A percentile compares a stretch with the other conserved stretches of the same genome.
Conservation (phyloP, 129 eudicot genomes). For the Arctium minus region DNA sequence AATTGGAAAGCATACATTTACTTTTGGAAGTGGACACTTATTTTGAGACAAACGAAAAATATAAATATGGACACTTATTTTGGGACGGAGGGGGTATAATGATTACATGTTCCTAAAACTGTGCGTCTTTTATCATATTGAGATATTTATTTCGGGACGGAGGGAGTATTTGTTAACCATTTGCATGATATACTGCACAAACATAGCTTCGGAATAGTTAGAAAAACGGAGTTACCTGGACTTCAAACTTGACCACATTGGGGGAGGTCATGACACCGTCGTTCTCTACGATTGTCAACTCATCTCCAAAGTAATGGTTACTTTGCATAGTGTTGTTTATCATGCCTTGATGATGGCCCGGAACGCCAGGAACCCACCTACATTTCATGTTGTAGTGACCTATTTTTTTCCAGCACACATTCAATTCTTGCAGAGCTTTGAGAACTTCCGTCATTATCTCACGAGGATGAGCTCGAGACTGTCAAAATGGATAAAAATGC, state of each 20-base stretch:
- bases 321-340: conserved; percentile 50
- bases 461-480: conserved; percentile 98
- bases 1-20: not conserved
- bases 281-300: conserved; percentile 64
- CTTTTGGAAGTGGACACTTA: too few species aligned
- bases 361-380: conserved; percentile 72
- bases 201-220: not conserved
- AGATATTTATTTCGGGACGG: not conserved
- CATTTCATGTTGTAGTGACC: conserved; percentile 98
- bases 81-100: not conserved
- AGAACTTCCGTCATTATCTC: conserved; percentile 95
- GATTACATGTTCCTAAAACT: not conserved
- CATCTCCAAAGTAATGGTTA: conserved; percentile 70
- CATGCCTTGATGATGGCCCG: conserved; percentile 43
- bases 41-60: too few species aligned
- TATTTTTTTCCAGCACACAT: conserved; percentile 96
- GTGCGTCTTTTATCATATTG: not conserved
- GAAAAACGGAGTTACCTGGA: conserved; percentile 59
- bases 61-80: not conserved
- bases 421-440: conserved; percentile 90
- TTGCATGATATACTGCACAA: not conserved
- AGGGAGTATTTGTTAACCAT: not conserved
- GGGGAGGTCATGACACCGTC: conserved; percentile 47
- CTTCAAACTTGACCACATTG: conserved; percentile 87
- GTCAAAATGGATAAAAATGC: conserved; percentile 1